Evolutionary conservation across 1,284 basidiomycete species (phyloP), one percentile per base, ranked within the genome.

Genomic region (Ganoderma resinaceum): DNA sequence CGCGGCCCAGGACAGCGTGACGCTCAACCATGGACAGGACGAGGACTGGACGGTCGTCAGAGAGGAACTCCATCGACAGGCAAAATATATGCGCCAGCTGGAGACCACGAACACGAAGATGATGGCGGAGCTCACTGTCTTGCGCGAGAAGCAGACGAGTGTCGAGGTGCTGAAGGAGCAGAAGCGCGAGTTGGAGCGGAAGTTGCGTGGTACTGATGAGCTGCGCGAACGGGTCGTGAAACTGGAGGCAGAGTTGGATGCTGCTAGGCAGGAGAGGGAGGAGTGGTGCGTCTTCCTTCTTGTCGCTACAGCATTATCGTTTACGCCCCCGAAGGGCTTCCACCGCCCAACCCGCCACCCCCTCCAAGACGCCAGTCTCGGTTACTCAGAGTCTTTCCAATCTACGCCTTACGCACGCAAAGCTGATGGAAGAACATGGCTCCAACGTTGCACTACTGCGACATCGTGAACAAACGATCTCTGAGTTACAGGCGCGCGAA

Each of bases 101-200:
- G 92, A 95, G 77, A 78, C 82, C n/a, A 82, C 83, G 7, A 95
- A 94, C 70, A 80, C 84, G 3, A 87, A 84, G 70, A 79, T 93
- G 62, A 83, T 76, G 9, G 76, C 82, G 0, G 91, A 94, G 72
- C 72, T 94, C 18, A 80, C 78, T 11, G 74, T 82, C 5, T 81
- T 92, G 31, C 82, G 87, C 61, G 87, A 87, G 65, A 82, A 86
- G 5, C 83, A 90, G 49, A 80, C 83, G 2, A 90, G 87, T 72
- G 79, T 91, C 8, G 91, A 93, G 71, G 88, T 95, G 0, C 76
- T 95, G 55, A 84, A 86, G 61, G 94, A 95, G 76, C 90, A 94
- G 79, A 94, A 93, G 72, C 83, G 89, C 16, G 83, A 85, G 0
- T 78, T 95, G 53, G 89, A 94, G 75, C 78, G 80, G 23, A 91